A percentile compares a stretch with the other conserved stretches of the same genome.
These are phyloP conservation scores for Calonectria hawksworthii DNA, from an alignment of 2,329 filamentous ascomycete species.

Conservation along the genomic window DNA sequence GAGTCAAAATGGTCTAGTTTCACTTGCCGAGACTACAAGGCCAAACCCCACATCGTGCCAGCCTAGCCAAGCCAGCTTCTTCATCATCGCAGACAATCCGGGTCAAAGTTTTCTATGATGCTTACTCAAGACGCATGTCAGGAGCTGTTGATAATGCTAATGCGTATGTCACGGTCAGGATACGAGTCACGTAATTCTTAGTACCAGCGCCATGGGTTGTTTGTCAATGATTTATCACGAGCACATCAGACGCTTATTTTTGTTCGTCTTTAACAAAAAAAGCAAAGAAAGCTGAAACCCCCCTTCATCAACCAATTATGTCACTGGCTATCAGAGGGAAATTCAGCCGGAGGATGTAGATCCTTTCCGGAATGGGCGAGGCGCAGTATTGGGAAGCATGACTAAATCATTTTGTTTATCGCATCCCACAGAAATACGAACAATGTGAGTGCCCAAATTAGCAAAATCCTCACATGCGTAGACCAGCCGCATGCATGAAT, in stretches of 20 bases:
- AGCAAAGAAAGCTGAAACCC: background rate
- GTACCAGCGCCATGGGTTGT: background rate
- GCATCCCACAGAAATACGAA: background rate
- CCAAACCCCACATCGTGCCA: background rate
- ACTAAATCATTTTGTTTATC: background rate
- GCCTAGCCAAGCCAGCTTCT: background rate
- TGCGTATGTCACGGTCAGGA: too few relatives aligned
- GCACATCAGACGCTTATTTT: background rate
- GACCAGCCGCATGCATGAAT: background rate
- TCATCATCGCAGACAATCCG: background rate
- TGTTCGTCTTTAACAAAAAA: background rate
- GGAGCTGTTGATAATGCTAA: too few relatives aligned
- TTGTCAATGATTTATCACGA: background rate
- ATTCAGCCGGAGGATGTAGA: background rate
- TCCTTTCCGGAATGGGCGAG: background rate
- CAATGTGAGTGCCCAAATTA: background rate
- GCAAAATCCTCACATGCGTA: background rate
- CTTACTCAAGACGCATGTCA: background rate
- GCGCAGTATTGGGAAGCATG: background rate
- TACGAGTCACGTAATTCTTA: background rate
- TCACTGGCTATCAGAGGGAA: background rate
- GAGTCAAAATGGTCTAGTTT: background rate
- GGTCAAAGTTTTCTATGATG: too few relatives aligned
- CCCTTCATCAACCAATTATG: background rate
- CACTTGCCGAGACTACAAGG: background rate